Evolutionary conservation across 495 filamentous ascomycete species (phyloP), one percentile per base, ranked within the genome.

Genomic region (Hypoxylon rickii): DNA sequence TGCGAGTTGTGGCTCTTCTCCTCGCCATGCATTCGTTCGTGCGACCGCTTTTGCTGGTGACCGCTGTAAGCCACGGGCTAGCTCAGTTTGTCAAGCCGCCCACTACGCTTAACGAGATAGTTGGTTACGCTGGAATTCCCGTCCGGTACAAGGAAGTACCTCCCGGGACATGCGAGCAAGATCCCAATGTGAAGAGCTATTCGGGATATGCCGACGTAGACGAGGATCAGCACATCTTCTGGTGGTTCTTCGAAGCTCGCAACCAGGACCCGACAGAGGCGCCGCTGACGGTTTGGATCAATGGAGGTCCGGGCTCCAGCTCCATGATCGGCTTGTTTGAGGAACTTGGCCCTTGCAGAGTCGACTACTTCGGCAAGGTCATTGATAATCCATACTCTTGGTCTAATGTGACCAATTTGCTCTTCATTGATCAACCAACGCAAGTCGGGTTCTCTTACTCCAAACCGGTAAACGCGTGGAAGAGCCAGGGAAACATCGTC

Each of bases 201-300:
- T 82, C 80, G 19, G 86, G 86, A 2, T 89, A 87, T 55, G 80
- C 84, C 10, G 86, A 88, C 70, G 77, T 88, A 24, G 73, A 58
- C 1, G 79, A 81, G 43, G 63, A 83, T 59, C 67, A 86, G 61
- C 83, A 88, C 59, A 83, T 85, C 37, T 87, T 87, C 70, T 87
- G 77, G 68, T 86, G 82, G 81, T 85, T 85, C 60, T 86, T 86
- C 55, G 83, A 86, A 63, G 70, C 82, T 3, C 72, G 84, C 49
- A 77, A 81, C 51, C 40, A 54, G 7, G 73, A 85, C 51, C 83
- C 84, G 0, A 51, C 65, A 17, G 70, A 66, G 42, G 83, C 82
- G n/a, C 81, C 81, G 0, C 57, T 86, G 31, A 86, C 84, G 0
- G 76, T 86, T 12, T 87, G 83, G 83, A 77, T 84, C 65, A 86